Base-by-base conservation (phyloP, 2,329 filamentous ascomycete genomes). In the Cercospora sojina region DNA sequence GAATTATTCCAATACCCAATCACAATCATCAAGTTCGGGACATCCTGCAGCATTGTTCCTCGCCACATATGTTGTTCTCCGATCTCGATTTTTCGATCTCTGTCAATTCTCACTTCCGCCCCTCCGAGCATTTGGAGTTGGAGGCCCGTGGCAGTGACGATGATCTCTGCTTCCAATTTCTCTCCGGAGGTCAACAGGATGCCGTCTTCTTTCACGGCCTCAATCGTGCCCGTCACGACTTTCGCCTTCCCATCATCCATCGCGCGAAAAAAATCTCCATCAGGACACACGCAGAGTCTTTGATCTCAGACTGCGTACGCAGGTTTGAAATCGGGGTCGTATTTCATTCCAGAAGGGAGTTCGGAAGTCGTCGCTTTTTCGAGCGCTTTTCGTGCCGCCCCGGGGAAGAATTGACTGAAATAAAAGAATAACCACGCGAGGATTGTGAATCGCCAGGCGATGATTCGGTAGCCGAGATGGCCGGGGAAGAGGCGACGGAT, bases 61-160 rank as follows among this genome's bases (percentile, higher is more conserved):
- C 84, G 83, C 87, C 87, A 89, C 9, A 84, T 74, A 72, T 84
- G 87, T 58, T 83, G 84, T 2, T 79, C 74, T 1, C 79, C 73
- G 0, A 83, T 60, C 4, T 83, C 72, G 20, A 86, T 61, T 0
- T 74, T 79, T 72, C 56, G 89, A 74, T 55, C 81, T 81, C 20
- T 25, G 12, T 60, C 58, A 5, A 60, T 25, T 0, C 29, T 59
- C 0, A 59, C 1, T 23, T 59, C 8, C 1, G 57, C 57, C 2
- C 57, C 57, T 23, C 57, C 57, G 18, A 59, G 57, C 57, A 59
- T 59, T 29, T 59, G 57, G 1, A 59, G 23, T 29, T 29, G 27
- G 1, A 89, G 79, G 0, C 87, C 88, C 0, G 87, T 90, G 0
- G 88, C 87, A 0, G 86, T 88, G 61, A 90, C 78, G 66, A 90